These are phyloP conservation scores for Dissophora ornata DNA, from an alignment of 192 early-diverging fungal species.

Conservation along the genomic window DNA sequence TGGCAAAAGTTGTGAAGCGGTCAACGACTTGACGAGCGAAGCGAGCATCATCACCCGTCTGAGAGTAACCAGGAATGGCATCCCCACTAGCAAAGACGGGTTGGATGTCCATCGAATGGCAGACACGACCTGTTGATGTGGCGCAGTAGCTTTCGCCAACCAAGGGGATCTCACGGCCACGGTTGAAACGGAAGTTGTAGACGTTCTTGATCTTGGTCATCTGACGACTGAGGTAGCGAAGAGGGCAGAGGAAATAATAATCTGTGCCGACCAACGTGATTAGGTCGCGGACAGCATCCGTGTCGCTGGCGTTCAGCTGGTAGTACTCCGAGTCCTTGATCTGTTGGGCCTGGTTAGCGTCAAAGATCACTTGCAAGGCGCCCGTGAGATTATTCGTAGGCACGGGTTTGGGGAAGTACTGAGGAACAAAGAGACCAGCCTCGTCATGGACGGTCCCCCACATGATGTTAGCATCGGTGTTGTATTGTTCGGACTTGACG, in stretches of 20 bases:
- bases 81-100: slow-evolving; percentile 30
- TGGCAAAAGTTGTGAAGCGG: slow-evolving; percentile 53
- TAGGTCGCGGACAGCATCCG: slow-evolving; percentile 23
- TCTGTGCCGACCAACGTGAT: slow-evolving; percentile 29
- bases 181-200: slow-evolving; percentile 44
- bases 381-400: not conserved
- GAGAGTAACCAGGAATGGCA: slow-evolving; percentile 15
- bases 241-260: slow-evolving; percentile 43
- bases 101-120: slow-evolving; percentile 36
- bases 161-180: slow-evolving; percentile 28
- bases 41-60: slow-evolving; percentile 47
- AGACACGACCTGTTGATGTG: slow-evolving; percentile 26
- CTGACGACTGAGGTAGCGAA: slow-evolving; percentile 25
- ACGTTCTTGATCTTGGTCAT: slow-evolving; percentile 16
- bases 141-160: slow-evolving; percentile 16
- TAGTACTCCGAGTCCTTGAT: slow-evolving; percentile 23
- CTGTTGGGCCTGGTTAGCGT: not conserved
- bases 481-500: slow-evolving; percentile 34
- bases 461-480: slow-evolving; percentile 45
- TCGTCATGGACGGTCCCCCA: slow-evolving; percentile 33
- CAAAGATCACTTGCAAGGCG: slow-evolving; percentile 23
- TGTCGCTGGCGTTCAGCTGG: slow-evolving; percentile 12
- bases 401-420: slow-evolving; percentile 25
- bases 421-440: slow-evolving; percentile 27
- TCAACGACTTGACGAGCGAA: slow-evolving; percentile 46